Base-by-base conservation (phyloP, 257 asterid species). In the Cinchona pubescens region DNA sequence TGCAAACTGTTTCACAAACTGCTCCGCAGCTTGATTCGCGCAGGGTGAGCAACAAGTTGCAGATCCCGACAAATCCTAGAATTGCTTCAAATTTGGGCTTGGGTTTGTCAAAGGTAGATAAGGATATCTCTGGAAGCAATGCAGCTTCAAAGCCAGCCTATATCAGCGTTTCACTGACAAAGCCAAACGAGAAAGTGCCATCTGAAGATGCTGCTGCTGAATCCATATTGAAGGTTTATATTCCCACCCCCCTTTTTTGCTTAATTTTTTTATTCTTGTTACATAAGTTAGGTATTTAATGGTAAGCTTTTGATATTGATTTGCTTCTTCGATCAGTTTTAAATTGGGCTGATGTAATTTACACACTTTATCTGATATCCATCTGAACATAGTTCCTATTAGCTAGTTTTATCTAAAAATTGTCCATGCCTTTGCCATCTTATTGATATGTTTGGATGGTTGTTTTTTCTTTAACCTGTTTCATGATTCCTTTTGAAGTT, bases 11-110 rank as follows among this genome's bases (percentile, higher is more conserved):
- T 74, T 65, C 86, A 27, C 91, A 81, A 78, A 84, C 87, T 80
- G 81, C 91, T 61, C 87, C 85, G 67, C 83, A 82, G 55, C 48
- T 81, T 81, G 95, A 93, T 82, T 67, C 90, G 63, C 86, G 78
- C 29, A 90, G 85, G 84, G 88, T 82, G 73, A 84, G 78, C 87
- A 87, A 79, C 85, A 92, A 89, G 82, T 23, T 91, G 84, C 99
- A 95, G 85, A 96, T 95, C 78, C 98, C 97, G 13, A 93, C 96
- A 77, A 96, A 96, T 85, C 98, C 98, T 69, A 91, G 96, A 89
- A 93, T 96, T 84, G 90, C 92, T 85, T 80, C 97, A 64, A 92
- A 77, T 82, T 74, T 91, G 79, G 83, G 88, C 71, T 64, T 51
- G 79, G 83, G 85, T 82, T 61, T 80, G 72, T 81, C 87, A 43